Base-by-base conservation (phyloP, 179 eudicot genomes). In the Heliamphora pulchella region DNA sequence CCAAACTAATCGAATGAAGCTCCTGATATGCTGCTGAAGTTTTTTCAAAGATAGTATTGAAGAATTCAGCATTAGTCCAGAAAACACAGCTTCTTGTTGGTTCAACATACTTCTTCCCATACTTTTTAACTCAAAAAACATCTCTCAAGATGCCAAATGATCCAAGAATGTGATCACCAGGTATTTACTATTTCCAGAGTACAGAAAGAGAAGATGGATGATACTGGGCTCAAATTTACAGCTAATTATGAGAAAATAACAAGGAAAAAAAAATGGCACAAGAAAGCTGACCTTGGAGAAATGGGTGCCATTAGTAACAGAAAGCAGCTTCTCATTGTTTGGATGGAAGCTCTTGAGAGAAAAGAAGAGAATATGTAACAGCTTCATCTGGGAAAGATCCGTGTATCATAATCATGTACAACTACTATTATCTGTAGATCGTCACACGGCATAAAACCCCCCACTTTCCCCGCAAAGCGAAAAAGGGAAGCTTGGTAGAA, bases 301-400 rank as follows among this genome's bases (percentile, higher is more conserved):
- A 58, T 47, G 72, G 77, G 58, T 44, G 76, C 54, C 76, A 14
- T 15, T 58, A 17, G 64, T 31, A 69, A 70, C 67, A 77, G 62
- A 62, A 55, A 31, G 81, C 86, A 64, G 83, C 83, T 80, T 83
- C 81, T 73, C 79, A 64, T 53, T 54, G 78, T 69, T 80, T 39
- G 75, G 48, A 80, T 73, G 71, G 76, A 78, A 71, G 73, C 86
- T 70, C 54, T 43, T 48, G 66, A 71, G 20, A n/a, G 65, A 48
- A 64, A 71, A 80, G 11, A 55, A 31, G 2, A 61, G 1, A 50
- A 5, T 2, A 22, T n/a, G 54, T 61, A 77, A 59, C 67, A 62
- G 43, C 70, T 78, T 71, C 61, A 72, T 47, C 75, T 15, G 46
- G 22, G 80, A 73, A 0, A 31, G 31, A 31, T 31, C 31, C 31